Base-by-base conservation (phyloP, 805 yeast species). In the Saccharomycopsis microspora region DNA sequence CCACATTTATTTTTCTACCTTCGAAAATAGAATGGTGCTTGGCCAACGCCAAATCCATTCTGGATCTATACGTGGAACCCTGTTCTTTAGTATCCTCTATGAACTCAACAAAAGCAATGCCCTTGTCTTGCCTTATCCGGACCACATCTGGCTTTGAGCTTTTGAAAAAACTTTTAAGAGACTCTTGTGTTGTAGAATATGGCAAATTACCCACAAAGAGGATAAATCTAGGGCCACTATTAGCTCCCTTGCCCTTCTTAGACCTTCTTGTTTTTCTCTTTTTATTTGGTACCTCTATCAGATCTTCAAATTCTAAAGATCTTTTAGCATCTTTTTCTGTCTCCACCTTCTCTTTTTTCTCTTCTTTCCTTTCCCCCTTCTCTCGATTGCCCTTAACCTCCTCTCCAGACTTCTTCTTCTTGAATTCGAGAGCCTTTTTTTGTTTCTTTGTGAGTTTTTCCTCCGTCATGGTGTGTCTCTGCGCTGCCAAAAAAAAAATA, bases 201-300 rank as follows among this genome's bases (percentile, higher is more conserved):
- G 97, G 95, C 47, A 93, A 68, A 58, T 89, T 88, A 4, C 98
- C 98, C 5, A 89, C 86, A 65, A 93, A 93, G 33, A 93, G 65
- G 47, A 93, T 74, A 58, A 83, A 89, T 58, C 95, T 70, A 48
- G 78, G 82, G 5, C 68, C 69, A 33, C 66, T 69, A 51, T 64
- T 67, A 3, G 62, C 64, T 8, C 79, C 81, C 61, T 72, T 78
- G 27, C 84, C 84, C 54, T 82, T 81, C 65, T 82, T 82, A 31
- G 89, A 88, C 63, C 85, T 71, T 66, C 90, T 75, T 3, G 89
- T 80, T 62, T 83, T 81, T 55, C 90, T 68, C 61, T 78, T 82
- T 69, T 82, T 82, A 57, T 69, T 71, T 4, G 65, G 69, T 9
- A 62, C 64, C 41, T 65, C 72, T 42, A 60, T 51, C 19, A 47